Percentiles rank a stretch among this genome's conserved stretches.
Evolutionary conservation across 1,284 basidiomycete species (phyloP).

Genomic region (Ceratobasidium sp.): DNA sequence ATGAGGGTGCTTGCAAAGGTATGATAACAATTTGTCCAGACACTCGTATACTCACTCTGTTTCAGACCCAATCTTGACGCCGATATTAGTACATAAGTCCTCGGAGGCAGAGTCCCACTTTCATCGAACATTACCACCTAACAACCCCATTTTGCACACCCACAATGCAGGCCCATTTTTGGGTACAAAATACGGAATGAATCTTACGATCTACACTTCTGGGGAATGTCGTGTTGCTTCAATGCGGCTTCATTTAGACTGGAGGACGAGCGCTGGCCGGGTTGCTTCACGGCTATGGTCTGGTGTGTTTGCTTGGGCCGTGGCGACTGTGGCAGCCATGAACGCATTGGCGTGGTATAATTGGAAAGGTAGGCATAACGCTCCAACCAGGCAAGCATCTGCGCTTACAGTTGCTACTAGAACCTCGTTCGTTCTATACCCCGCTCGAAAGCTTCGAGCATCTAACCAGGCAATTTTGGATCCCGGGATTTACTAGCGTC

Average conservation of each 20-base stretch:
- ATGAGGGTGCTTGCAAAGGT: slow-evolving; percentile 44
- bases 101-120: slow-evolving; percentile 70
- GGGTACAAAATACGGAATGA: slow-evolving; percentile 43
- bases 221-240: slow-evolving; percentile 55
- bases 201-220: slow-evolving; percentile 64
- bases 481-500: slow-evolving; percentile 54
- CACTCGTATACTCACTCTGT: slow-evolving; percentile 38
- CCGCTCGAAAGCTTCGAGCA: slow-evolving; percentile 56
- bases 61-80: slow-evolving; percentile 59
- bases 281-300: slow-evolving; percentile 75
- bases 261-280: slow-evolving; percentile 71
- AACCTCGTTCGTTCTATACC: slow-evolving; percentile 50
- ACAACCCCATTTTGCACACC: slow-evolving; percentile 65
- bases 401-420: slow-evolving; percentile 59
- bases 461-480: slow-evolving; percentile 55
- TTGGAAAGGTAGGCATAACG: slow-evolving; percentile 52
- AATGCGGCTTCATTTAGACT: slow-evolving; percentile 65
- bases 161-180: slow-evolving; percentile 75
- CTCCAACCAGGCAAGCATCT: slow-evolving; percentile 71
- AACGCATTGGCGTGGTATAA: slow-evolving; percentile 60
- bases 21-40: slow-evolving; percentile 4
- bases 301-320: slow-evolving; percentile 69
- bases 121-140: slow-evolving; percentile 51
- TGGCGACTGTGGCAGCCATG: slow-evolving; percentile 66
- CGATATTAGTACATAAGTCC: slow-evolving; percentile 65